Conservation (phyloP, 805 yeast genomes). For the Metschnikowia koreensis region DNA sequence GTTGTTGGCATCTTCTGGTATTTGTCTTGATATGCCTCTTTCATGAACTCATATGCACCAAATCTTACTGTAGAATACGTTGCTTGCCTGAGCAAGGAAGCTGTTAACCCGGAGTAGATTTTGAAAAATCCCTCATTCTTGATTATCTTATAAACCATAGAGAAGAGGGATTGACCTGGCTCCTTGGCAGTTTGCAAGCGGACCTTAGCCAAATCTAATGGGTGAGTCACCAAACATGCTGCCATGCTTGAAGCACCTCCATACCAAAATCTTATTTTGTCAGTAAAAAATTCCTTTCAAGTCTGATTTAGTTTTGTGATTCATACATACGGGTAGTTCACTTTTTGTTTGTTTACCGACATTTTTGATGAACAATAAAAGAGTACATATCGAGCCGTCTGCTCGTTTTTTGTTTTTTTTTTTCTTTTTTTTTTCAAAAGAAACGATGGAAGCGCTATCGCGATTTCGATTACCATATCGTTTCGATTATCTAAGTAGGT, state of each 20-base stretch:
- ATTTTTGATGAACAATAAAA: slow-evolving; percentile 2
- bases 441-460: too few relatives aligned
- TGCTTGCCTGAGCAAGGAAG: slow-evolving; percentile 80
- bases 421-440: too few relatives aligned
- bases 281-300: background rate
- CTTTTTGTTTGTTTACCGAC: slow-evolving; percentile 18
- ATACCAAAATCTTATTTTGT: slow-evolving; percentile 49
- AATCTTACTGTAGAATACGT: slow-evolving; percentile 85
- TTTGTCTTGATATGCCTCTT: slow-evolving; percentile 46
- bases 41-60: slow-evolving; percentile 79
- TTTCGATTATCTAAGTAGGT: too few relatives aligned
- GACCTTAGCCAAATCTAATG: slow-evolving; percentile 83
- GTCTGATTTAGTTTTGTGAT: background rate
- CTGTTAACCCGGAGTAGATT: slow-evolving; percentile 79
- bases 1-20: slow-evolving; percentile 52
- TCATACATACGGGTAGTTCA: slow-evolving; percentile 22
- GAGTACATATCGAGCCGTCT: background rate
- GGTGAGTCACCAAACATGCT: slow-evolving; percentile 72
- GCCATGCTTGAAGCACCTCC: slow-evolving; percentile 70
- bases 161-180: slow-evolving; percentile 61
- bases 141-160: slow-evolving; percentile 60
- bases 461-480: too few relatives aligned
- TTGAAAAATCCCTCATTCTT: slow-evolving; percentile 65
- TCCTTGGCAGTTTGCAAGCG: slow-evolving; percentile 74
- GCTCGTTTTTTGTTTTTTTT: background rate